These are phyloP conservation scores for Capronia americana DNA, from an alignment of 2,329 filamentous ascomycete species.

Conservation along the genomic window DNA sequence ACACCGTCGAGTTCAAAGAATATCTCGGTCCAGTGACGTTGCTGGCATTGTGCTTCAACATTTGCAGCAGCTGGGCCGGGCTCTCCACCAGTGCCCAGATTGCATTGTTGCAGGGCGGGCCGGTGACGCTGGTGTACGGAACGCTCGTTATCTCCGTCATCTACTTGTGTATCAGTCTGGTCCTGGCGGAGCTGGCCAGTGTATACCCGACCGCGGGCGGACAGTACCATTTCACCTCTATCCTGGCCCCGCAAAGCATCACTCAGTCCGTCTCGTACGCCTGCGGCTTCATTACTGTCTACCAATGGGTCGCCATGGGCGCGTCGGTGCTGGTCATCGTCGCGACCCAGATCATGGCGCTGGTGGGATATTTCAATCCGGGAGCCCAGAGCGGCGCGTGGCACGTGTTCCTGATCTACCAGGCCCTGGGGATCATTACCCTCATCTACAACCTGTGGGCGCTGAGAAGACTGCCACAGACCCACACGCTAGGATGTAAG, in stretches of 20 bases:
- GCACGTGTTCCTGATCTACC: constrained; percentile 38
- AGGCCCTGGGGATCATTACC: constrained; percentile 26
- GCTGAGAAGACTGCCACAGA: neutral
- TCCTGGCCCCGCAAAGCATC: constrained; percentile 38
- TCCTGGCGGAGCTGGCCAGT: constrained; percentile 42
- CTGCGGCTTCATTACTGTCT: constrained; percentile 39
- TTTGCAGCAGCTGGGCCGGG: constrained; percentile 41
- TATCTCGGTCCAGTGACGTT: no score
- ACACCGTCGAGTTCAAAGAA: no score
- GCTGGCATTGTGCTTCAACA: constrained; percentile 31
- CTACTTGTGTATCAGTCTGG: constrained; percentile 42
- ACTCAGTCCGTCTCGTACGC: constrained; percentile 38
- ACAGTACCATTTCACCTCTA: constrained; percentile 43
- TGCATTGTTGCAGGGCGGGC: constrained; percentile 35
- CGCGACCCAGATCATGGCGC: constrained; percentile 34
- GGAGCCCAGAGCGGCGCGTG: constrained; percentile 27
- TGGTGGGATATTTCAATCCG: constrained; percentile 29
- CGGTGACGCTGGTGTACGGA: constrained; percentile 43
- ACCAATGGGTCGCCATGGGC: constrained; percentile 39
- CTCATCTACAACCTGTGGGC: constrained; percentile 38
- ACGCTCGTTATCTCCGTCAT: constrained; percentile 39
- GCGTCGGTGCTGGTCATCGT: constrained; percentile 36
- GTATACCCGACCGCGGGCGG: constrained; percentile 43
- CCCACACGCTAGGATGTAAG: constrained; percentile 29
- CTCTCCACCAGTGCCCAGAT: constrained; percentile 34